Conservation (phyloP, 2,329 filamentous ascomycete genomes). For the Fusarium mexicanum region DNA sequence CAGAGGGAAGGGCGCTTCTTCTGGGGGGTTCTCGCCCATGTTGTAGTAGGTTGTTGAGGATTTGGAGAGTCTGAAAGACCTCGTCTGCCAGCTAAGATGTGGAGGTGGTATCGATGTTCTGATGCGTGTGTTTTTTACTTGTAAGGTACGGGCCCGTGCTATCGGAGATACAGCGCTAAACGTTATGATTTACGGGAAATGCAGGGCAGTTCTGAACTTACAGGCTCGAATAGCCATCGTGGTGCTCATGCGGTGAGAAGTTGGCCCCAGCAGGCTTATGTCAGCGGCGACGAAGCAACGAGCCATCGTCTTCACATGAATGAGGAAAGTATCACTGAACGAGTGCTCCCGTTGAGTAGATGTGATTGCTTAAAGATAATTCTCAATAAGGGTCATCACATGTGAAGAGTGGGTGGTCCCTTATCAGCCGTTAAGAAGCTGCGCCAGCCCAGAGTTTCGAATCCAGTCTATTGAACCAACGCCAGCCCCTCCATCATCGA, state of each 20-base stretch:
- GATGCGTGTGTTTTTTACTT: background rate
- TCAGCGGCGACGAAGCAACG: conserved; percentile 16
- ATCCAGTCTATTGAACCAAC: background rate
- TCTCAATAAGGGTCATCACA: conserved; percentile 15
- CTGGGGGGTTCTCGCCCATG: conserved; percentile 54
- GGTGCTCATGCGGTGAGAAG: conserved; percentile 29
- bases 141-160: background rate
- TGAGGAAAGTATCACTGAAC: background rate
- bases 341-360: background rate
- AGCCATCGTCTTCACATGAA: conserved; percentile 6
- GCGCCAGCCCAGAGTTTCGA: background rate
- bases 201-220: background rate
- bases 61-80: background rate
- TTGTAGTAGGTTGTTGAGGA: conserved; percentile 11
- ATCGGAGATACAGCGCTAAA: background rate
- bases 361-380: background rate
- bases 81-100: background rate
- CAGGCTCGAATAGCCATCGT: background rate
- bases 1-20: conserved; percentile 65
- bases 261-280: conserved; percentile 30
- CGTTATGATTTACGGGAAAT: background rate
- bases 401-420: conserved; percentile 1
- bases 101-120: background rate
- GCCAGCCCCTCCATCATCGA: conserved; percentile 37
- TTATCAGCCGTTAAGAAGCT: conserved; percentile 2